phyloP scores from a whole-genome alignment of 1,284 basidiomycete species.

The Ustilago loliicola region DNA sequence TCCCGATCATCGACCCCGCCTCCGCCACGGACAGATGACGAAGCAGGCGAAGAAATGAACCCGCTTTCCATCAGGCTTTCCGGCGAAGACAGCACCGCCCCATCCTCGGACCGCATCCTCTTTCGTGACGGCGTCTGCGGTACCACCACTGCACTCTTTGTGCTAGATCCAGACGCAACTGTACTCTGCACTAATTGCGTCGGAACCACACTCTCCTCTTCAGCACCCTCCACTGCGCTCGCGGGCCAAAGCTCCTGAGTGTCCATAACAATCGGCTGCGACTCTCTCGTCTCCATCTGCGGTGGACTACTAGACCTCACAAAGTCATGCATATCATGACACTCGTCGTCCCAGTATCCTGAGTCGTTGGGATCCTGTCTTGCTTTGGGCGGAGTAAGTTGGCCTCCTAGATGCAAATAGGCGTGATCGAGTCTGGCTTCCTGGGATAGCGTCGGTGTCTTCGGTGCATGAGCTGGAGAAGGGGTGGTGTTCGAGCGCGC shows the following conservation, averaged over 20 bases:
- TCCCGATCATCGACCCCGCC: neutral
- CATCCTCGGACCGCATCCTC: slow-evolving; percentile 20
- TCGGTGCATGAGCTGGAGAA: neutral
- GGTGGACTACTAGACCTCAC: slow-evolving; percentile 40
- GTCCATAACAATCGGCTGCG: slow-evolving; percentile 37
- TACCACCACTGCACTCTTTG: slow-evolving; percentile 31
- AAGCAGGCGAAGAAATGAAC: slow-evolving; percentile 50
- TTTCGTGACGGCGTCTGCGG: slow-evolving; percentile 40
- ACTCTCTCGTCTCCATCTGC: slow-evolving; percentile 16
- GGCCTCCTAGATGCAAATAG: slow-evolving; percentile 41
- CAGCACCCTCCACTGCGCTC: neutral
- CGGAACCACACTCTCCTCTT: slow-evolving; percentile 11
- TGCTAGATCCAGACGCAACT: neutral
- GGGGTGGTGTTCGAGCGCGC: slow-evolving; percentile 1
- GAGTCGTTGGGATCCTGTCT: slow-evolving; percentile 32
- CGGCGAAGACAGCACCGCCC: slow-evolving; percentile 26
- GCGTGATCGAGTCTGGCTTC: slow-evolving; percentile 22
- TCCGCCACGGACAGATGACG: slow-evolving; percentile 29
- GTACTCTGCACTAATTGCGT: slow-evolving; percentile 19
- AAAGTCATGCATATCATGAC: slow-evolving; percentile 44
- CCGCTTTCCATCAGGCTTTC: slow-evolving; percentile 35
- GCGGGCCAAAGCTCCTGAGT: slow-evolving; percentile 36
- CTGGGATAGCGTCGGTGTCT: slow-evolving; percentile 6
- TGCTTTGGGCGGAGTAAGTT: slow-evolving; percentile 29
- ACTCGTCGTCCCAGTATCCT: slow-evolving; percentile 48